Base-by-base conservation (phyloP, 108 stramenopile species). In the Poteriospumella lacustris region DNA sequence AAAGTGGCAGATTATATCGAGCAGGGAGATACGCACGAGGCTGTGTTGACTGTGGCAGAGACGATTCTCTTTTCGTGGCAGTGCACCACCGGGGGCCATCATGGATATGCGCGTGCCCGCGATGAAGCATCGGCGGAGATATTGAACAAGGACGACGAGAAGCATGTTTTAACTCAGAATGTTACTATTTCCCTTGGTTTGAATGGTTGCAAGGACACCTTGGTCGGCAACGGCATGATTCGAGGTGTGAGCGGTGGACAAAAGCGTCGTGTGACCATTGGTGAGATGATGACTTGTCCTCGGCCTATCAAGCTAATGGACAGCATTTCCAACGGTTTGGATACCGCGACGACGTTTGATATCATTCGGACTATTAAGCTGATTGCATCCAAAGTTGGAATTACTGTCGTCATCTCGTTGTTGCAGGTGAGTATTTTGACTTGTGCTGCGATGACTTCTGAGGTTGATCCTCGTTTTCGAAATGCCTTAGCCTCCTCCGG, bases 171-270 rank as follows among this genome's bases (percentile, higher is more conserved):
- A 69, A 1, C 64, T 52, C 0, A 78, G 90, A 12, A 88, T 89
- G 19, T 85, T 88, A 31, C 41, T 15, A 36, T 43, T 43, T 31
- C 56, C 43, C 26, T 42, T 39, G 67, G 79, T 86, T 44, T 87
- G 87, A n/a, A 58, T 87, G n/a, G 84, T 88, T 9, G 88, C 84
- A 39, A n/a, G n/a, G n/a, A n/a, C n/a, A 89, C 88, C 34, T 52
- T 87, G 24, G 85, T 89, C 12, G 88, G 87, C 43, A 87, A 90
- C 68, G 81, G 83, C 33, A 84, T 43, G 41, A 83, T 92, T 19
- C 86, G 92, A 24, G 94, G 93, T 38, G 91, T 95, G 26, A 83
- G 81, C 43, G 93, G 94, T 2, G 94, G 94, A 2, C 88, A 95
- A 78, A 90, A 87, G 83, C 89, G 90, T 59, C 91, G 94, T 29